A percentile compares a stretch with the other conserved stretches of the same genome.
phyloP scores from a whole-genome alignment of 2,329 filamentous ascomycete genomes.

The Aspergillus persii region DNA sequence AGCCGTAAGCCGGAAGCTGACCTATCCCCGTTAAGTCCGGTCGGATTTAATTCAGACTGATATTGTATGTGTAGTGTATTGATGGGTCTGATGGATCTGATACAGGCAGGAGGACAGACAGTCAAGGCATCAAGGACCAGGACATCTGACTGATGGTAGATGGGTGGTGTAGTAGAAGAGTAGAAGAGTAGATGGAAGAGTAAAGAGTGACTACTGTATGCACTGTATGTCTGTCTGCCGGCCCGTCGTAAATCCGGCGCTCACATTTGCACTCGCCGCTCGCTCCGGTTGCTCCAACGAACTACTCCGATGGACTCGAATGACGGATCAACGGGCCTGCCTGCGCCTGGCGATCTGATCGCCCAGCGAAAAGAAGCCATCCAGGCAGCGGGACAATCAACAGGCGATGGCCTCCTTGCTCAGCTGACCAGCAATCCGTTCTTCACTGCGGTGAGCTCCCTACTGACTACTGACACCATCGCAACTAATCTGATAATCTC shows the following conservation, averaged over 20 bases:
- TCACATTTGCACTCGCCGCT: not conserved
- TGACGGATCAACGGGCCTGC: slow-evolving; percentile 28
- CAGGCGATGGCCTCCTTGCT: slow-evolving; percentile 36
- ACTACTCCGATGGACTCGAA: slow-evolving; percentile 35
- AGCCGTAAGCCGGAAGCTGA: no score
- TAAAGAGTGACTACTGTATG: no score
- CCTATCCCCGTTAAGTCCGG: slow-evolving; percentile 25
- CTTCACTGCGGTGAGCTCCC: slow-evolving; percentile 47
- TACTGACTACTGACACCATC: not conserved
- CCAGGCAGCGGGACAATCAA: slow-evolving; percentile 26
- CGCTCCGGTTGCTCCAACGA: no score
- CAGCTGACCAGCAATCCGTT: slow-evolving; percentile 50
- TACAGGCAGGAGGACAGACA: no score
- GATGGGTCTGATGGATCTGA: no score
- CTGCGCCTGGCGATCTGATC: slow-evolving; percentile 36
- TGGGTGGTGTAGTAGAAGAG: no score
- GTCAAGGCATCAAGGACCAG: no score
- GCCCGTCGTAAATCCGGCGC: slow-evolving; percentile 33
- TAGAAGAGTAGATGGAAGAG: no score
- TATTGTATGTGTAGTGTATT: no score
- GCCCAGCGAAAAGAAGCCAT: slow-evolving; percentile 35
- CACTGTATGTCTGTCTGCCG: slow-evolving; percentile 12
- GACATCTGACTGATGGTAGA: no score
- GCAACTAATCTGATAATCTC: no score
- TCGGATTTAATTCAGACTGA: not conserved